These are phyloP conservation scores for Sclerotinia glacialis DNA, from an alignment of 2,329 filamentous ascomycete genomes.

Conservation along the genomic window DNA sequence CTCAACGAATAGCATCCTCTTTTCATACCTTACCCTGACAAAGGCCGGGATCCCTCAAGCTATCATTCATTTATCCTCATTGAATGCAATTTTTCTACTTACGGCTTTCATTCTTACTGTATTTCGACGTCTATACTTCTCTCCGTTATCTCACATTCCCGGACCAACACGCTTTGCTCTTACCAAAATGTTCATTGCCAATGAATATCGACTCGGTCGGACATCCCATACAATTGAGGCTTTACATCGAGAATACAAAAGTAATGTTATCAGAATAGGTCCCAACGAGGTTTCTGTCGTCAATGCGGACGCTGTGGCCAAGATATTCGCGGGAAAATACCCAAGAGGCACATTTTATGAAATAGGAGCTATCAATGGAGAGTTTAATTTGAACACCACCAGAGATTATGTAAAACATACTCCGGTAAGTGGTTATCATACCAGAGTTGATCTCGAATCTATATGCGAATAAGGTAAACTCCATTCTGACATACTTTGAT, in stretches of 20 bases:
- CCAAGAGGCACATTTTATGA: constrained; percentile 26
- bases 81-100: constrained; percentile 23
- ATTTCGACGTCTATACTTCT: constrained; percentile 28
- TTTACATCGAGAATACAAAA: constrained; percentile 34
- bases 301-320: constrained; percentile 30
- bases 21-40: neutral
- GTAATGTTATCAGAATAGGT: constrained; percentile 28
- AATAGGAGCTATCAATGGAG: constrained; percentile 23
- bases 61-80: neutral
- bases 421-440: neutral
- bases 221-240: constrained; percentile 20
- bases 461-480: neutral
- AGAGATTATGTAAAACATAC: constrained; percentile 25
- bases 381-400: constrained; percentile 24
- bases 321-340: constrained; percentile 27
- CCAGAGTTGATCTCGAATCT: neutral
- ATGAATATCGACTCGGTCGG: constrained; percentile 25
- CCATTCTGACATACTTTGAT: neutral
- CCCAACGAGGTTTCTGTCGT: constrained; percentile 34
- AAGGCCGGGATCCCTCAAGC: neutral
- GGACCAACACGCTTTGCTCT: constrained; percentile 33
- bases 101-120: constrained; percentile 21
- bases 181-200: constrained; percentile 31
- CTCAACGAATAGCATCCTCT: neutral
- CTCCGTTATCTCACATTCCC: constrained; percentile 29